A percentile compares a stretch with the other conserved stretches of the same genome.
Conservation (phyloP, 768 basidiomycete genomes). For the Clavaria fumosa region DNA sequence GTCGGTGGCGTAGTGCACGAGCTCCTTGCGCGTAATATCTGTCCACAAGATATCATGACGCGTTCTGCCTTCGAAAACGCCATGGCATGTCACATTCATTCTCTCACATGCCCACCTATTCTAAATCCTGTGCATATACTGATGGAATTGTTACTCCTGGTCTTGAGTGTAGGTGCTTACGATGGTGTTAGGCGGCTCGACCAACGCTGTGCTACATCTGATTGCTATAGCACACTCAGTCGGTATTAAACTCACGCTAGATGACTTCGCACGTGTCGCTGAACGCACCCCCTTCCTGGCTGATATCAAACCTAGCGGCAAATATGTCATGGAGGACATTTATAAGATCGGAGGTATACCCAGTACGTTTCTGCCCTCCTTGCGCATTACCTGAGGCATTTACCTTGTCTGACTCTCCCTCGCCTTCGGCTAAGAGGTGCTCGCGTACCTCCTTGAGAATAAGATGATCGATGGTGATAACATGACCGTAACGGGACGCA, state of each 20-base stretch:
- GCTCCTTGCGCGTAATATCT: conserved; percentile 80
- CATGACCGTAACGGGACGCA: conserved; percentile 80
- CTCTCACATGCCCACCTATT: no score
- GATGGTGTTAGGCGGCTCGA: conserved; percentile 95
- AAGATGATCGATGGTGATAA: conserved; percentile 82
- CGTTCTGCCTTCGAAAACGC: conserved; percentile 94
- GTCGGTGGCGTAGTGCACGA: conserved; percentile 75
- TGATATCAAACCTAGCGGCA: conserved; percentile 92
- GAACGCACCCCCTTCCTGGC: conserved; percentile 91
- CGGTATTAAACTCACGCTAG: conserved; percentile 73
- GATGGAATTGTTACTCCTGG: conserved; percentile 1
- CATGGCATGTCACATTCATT: conserved; percentile 42
- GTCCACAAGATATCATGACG: conserved; percentile 95
- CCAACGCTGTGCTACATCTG: conserved; percentile 92
- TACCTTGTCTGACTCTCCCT: conserved; percentile 2
- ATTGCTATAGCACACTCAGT: conserved; percentile 96
- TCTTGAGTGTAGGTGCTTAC: conserved; percentile 57
- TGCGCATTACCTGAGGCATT: no score
- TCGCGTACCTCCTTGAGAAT: conserved; percentile 74
- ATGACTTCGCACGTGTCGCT: conserved; percentile 89
- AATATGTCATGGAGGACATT: conserved; percentile 98
- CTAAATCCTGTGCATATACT: no score
- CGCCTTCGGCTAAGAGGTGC: no score
- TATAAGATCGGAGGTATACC: conserved; percentile 94
- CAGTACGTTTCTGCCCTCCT: conserved; percentile 34